Evolutionary conservation across 1,284 basidiomycete species (phyloP), one percentile per base, ranked within the genome.

Genomic region (Sanghuangporus sanghuang): DNA sequence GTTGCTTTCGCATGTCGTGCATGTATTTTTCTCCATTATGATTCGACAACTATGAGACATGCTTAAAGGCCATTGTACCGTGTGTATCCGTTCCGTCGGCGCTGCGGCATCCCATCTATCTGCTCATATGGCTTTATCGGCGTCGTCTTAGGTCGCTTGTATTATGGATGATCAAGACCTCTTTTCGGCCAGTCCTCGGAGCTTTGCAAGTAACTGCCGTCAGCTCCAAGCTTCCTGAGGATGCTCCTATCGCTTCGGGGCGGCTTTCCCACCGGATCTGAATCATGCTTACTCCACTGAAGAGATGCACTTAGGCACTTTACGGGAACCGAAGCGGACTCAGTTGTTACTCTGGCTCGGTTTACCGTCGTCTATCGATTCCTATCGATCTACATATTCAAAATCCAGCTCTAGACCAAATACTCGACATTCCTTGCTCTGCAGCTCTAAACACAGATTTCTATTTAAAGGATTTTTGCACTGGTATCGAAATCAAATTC

Each of bases 1-100:
- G 44, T 54, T 54, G 55, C 50, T 35, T 40, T 61, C 57, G 63
- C 66, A 63, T 65, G 63, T 57, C 39, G 44, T 65, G 59, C 59
- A 65, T 62, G 59, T 65, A 57, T 50, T 57, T 49, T 46, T 46
- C 57, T 27, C 57, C 35, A 36, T 44, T 21, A 32, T 21, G 32
- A 57, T 54, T 35, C 53, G 46, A 40, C 58, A 56, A 16, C 39
- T 61, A 64, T 64, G 63, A 64, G 32, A 64, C 58, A 64, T 64
- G 63, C 63, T 48, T 60, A 60, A 56, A 64, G 44, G 42, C 27
- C 16, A 35, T 60, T 39, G 27, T 54, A 11, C 38, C 23, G 35
- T 52, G 36, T 57, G 55, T n/a, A n/a, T 18, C 6, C 16, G 16
- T 7, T 4, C 44, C 21, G 44, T 32, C 27, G 27, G 27, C 27